These are phyloP conservation scores for Arthrinium phaeospermum DNA, from an alignment of 2,329 filamentous ascomycete genomes.

Conservation along the genomic window DNA sequence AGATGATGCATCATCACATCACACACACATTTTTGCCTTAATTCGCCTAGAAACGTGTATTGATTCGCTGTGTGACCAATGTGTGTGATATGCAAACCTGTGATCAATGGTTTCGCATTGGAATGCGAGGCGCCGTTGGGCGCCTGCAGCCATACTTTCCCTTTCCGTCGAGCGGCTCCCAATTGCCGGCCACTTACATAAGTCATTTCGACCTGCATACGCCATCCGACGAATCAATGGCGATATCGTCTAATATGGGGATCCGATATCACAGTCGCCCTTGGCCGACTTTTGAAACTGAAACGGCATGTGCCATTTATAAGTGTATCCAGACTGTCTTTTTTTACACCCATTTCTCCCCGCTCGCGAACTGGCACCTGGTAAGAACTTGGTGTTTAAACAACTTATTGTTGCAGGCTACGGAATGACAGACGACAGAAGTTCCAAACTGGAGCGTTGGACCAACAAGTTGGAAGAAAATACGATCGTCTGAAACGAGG, in stretches of 20 bases:
- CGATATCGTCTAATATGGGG: neutral
- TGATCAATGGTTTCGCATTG: neutral
- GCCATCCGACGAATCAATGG: neutral
- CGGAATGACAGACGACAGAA: neutral
- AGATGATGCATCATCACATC: neutral
- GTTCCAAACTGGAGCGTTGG: too few species aligned
- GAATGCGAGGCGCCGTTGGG: neutral
- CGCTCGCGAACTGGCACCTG: neutral
- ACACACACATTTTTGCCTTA: neutral
- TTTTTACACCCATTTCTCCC: neutral
- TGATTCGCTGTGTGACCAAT: neutral
- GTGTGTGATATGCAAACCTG: neutral
- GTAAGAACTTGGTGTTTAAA: neutral
- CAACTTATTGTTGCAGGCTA: neutral
- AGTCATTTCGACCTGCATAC: slow-evolving; percentile 2
- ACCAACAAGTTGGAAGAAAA: slow-evolving; percentile 11
- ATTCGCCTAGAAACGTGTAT: neutral
- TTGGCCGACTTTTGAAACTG: neutral
- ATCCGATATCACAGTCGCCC: neutral
- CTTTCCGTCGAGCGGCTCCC: neutral
- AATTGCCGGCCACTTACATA: slow-evolving; percentile 1
- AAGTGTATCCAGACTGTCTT: neutral
- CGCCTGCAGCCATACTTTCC: neutral
- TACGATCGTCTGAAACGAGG: neutral
- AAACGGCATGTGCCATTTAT: slow-evolving; percentile 4